These are phyloP conservation scores for Capsicum pubescens DNA, from an alignment of 257 asterid genomes.

Conservation along the genomic window DNA sequence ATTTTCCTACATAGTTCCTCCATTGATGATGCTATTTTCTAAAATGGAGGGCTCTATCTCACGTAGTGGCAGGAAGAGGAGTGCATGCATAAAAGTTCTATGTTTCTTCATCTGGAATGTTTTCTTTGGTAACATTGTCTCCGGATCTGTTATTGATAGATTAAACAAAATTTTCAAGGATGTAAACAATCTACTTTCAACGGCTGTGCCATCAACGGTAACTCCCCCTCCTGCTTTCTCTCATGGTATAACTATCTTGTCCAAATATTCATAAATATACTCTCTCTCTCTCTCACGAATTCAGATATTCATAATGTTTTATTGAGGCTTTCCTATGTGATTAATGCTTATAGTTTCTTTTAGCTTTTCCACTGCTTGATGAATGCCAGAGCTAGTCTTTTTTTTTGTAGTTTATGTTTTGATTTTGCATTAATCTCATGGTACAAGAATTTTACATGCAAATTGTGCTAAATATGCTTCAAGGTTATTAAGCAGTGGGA, in stretches of 20 bases:
- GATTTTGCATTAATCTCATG: background rate
- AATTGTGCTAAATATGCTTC: background rate
- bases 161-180: conserved; percentile 40
- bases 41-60: conserved; percentile 83
- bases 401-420: background rate
- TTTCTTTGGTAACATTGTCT: conserved; percentile 74
- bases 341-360: background rate
- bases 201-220: conserved; percentile 81
- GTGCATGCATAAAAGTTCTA: conserved; percentile 75
- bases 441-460: background rate
- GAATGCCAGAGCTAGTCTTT: background rate
- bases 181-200: conserved; percentile 70
- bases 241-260: background rate
- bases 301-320: background rate
- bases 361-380: background rate
- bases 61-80: conserved; percentile 78
- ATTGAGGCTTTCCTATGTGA: background rate
- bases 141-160: conserved; percentile 76
- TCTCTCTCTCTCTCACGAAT: conserved; percentile 2
- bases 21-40: conserved; percentile 75
- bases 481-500: background rate
- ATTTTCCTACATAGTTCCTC: conserved; percentile 68
- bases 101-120: conserved; percentile 83
- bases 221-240: background rate
- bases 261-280: background rate